phyloP scores from a whole-genome alignment of 805 yeast species.

The Huiozyma naganishii region DNA sequence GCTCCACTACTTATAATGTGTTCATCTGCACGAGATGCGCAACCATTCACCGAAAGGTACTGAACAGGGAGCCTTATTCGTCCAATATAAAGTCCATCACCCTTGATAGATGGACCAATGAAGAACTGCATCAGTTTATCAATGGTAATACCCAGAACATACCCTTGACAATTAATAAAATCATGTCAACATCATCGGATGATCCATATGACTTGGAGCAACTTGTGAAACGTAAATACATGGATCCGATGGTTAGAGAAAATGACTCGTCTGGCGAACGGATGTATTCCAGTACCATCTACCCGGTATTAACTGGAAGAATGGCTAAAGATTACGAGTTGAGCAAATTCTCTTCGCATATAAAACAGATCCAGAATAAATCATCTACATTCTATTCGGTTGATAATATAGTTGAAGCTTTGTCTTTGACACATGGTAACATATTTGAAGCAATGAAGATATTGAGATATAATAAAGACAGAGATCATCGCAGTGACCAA shows the following conservation, averaged over 20 bases:
- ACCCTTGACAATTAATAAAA: not conserved
- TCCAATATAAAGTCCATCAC: slow-evolving; percentile 65
- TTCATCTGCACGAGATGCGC: slow-evolving; percentile 83
- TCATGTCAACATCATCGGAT: slow-evolving; percentile 12
- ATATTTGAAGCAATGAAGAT: slow-evolving; percentile 49
- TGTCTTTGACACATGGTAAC: slow-evolving; percentile 48
- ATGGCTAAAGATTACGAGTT: slow-evolving; percentile 45
- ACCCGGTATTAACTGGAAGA: slow-evolving; percentile 38
- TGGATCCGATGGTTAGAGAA: slow-evolving; percentile 37
- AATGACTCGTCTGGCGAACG: not conserved
- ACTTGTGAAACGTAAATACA: slow-evolving; percentile 3
- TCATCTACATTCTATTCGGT: slow-evolving; percentile 45
- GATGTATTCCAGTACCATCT: not conserved
- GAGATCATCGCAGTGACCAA: not conserved
- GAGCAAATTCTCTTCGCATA: slow-evolving; percentile 38
- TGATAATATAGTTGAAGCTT: slow-evolving; percentile 52
- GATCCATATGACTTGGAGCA: slow-evolving; percentile 2
- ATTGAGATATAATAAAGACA: slow-evolving; percentile 18
- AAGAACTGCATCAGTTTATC: slow-evolving; percentile 37
- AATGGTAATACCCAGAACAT: not conserved
- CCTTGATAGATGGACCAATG: slow-evolving; percentile 55
- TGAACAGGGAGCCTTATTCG: slow-evolving; percentile 41
- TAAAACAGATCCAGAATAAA: slow-evolving; percentile 31
- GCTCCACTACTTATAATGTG: slow-evolving; percentile 40
- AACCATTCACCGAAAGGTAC: slow-evolving; percentile 49